Evolutionary conservation across 2,329 filamentous ascomycete species (phyloP).

Genomic region (Fusarium austroafricanum): DNA sequence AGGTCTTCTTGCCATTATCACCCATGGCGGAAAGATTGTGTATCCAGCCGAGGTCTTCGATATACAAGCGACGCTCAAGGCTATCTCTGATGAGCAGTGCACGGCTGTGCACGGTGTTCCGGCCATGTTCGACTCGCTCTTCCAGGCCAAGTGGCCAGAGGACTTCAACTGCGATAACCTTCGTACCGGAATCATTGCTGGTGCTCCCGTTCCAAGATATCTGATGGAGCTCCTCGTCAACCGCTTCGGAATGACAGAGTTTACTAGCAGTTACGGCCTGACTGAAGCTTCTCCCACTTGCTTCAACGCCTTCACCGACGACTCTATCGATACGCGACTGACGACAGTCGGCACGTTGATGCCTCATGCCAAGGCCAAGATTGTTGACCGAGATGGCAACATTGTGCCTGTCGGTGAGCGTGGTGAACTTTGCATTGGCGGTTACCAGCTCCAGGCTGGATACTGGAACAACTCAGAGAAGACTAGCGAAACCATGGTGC

Average conservation of each 20-base stretch:
- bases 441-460: slow-evolving; percentile 78
- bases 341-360: slow-evolving; percentile 81
- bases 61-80: slow-evolving; percentile 71
- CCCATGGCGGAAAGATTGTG: slow-evolving; percentile 80
- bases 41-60: slow-evolving; percentile 82
- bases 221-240: slow-evolving; percentile 79
- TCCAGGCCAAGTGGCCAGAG: slow-evolving; percentile 58
- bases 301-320: slow-evolving; percentile 82
- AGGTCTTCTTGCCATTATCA: slow-evolving; percentile 77
- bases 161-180: slow-evolving; percentile 63
- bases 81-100: slow-evolving; percentile 74
- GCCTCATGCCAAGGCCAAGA: slow-evolving; percentile 81
- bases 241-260: slow-evolving; percentile 80
- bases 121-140: slow-evolving; percentile 81
- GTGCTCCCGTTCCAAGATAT: slow-evolving; percentile 79
- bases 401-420: slow-evolving; percentile 74
- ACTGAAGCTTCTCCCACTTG: slow-evolving; percentile 84
- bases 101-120: slow-evolving; percentile 85
- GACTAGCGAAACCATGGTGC: slow-evolving; percentile 70
- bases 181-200: slow-evolving; percentile 82
- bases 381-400: slow-evolving; percentile 74
- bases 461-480: slow-evolving; percentile 79
- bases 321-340: slow-evolving; percentile 73
- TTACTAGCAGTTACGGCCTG: slow-evolving; percentile 76
- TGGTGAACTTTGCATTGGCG: slow-evolving; percentile 82